These are phyloP conservation scores for Chaetomium strumarium DNA, from an alignment of 2,329 filamentous ascomycete genomes.

Conservation along the genomic window DNA sequence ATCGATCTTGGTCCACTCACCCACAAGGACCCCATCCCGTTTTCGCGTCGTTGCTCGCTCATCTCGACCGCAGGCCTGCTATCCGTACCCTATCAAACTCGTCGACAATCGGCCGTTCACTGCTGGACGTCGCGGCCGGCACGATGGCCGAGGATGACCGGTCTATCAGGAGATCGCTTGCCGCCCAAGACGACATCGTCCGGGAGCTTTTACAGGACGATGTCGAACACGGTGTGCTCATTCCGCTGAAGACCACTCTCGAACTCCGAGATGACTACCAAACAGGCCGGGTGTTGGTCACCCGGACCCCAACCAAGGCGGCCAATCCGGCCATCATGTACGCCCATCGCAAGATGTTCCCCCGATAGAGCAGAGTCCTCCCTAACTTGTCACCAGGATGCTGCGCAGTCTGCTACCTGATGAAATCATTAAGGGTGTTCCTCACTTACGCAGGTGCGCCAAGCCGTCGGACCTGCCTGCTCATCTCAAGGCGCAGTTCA, in stretches of 20 bases:
- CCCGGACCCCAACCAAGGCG: slow-evolving; percentile 64
- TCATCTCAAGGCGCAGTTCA: slow-evolving; percentile 56
- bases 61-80: not conserved
- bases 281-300: slow-evolving; percentile 60
- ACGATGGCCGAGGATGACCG: slow-evolving; percentile 22
- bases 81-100: not conserved
- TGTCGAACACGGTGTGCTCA: slow-evolving; percentile 44
- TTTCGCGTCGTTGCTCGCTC: not conserved
- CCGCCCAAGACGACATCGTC: slow-evolving; percentile 29
- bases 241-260: slow-evolving; percentile 59
- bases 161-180: slow-evolving; percentile 23
- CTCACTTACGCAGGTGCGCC: slow-evolving; percentile 70
- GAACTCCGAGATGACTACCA: slow-evolving; percentile 55
- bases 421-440: slow-evolving; percentile 57
- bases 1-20: not conserved
- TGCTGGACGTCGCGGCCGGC: not conserved
- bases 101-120: not conserved
- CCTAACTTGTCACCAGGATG: slow-evolving; percentile 39
- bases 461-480: slow-evolving; percentile 63
- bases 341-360: slow-evolving; percentile 28
- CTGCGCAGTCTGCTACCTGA: slow-evolving; percentile 52
- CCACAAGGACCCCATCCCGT: not conserved
- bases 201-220: slow-evolving; percentile 31
- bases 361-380: slow-evolving; percentile 12
- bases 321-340: slow-evolving; percentile 70